Evolutionary conservation across 495 filamentous ascomycete genomes (phyloP), one percentile per base, ranked within the genome.

Genomic region (Xylaria venustula): DNA sequence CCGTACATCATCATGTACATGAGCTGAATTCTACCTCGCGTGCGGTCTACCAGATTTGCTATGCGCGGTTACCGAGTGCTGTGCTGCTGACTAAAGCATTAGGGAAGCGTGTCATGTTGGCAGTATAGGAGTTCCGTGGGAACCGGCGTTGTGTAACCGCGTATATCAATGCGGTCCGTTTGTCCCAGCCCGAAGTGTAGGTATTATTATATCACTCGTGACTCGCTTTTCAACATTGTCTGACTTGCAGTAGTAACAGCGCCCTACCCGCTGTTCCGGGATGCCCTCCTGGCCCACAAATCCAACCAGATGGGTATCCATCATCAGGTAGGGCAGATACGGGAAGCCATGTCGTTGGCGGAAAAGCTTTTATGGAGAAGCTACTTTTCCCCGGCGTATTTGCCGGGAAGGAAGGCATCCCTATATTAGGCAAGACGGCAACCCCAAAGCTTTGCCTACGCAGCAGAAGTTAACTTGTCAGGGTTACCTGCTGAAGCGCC

Each of bases 211-310:
- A 26, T 34, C 37, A 60, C 28, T 50, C 48, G 36, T 53, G 58
- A 37, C 48, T 52, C 40, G 37, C 37, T 52, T 34, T 44, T 37
- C 15, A 15, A 7, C 20, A 54, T 26, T 15, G 12, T 48, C 37
- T 50, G 36, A 14, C 50, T 48, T 54, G 37, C 20, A 44, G 47
- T 30, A 52, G 36, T n/a, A n/a, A 37, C 36, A 44, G 47, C 19
- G 57, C 46, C 25, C 34, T 60, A 60, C 47, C 56, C 57, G 57
- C 40, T 52, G 46, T 41, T 60, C 57, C 47, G 57, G 47, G 36
- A 44, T 52, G 34, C 23, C 55, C 36, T 60, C 14, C 2, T 36
- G 57, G 57, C 57, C 57, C 57, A 60, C 57, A 60, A 51, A 60
- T 52, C 47, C 47, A 42, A 44, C 28, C 47, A 41, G 57, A 60